These are phyloP conservation scores for Penicillium longicatenatum DNA, from an alignment of 495 filamentous ascomycete genomes.

Conservation along the genomic window DNA sequence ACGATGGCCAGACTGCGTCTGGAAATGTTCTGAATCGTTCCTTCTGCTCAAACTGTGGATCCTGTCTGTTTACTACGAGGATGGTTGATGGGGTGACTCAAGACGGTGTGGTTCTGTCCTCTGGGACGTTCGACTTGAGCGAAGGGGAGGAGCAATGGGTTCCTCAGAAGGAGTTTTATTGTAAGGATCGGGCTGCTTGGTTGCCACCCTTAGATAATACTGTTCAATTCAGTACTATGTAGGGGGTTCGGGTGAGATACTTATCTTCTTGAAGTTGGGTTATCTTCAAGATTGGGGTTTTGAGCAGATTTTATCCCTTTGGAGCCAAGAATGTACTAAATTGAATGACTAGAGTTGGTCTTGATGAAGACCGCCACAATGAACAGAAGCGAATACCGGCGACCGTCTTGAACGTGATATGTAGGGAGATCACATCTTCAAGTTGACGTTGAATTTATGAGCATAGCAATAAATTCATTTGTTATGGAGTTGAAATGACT, in stretches of 20 bases:
- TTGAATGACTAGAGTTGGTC: too few species aligned
- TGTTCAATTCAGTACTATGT: not conserved
- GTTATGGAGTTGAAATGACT: too few species aligned
- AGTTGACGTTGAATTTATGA: too few species aligned
- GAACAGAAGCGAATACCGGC: too few species aligned
- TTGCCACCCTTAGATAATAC: not conserved
- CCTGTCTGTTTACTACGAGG: not conserved
- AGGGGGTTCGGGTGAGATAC: not conserved
- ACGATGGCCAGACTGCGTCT: not conserved
- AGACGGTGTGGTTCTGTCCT: not conserved
- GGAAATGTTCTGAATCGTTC: not conserved
- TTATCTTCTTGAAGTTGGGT: too few species aligned
- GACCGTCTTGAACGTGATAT: too few species aligned
- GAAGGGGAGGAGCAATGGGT: not conserved
- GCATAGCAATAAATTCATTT: too few species aligned
- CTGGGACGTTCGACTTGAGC: not conserved
- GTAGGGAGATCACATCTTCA: too few species aligned
- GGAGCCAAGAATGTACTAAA: too few species aligned
- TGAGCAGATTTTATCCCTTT: too few species aligned
- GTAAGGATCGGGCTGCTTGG: constrained; percentile 1
- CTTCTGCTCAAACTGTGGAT: constrained; percentile 4
- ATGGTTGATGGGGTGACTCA: not conserved
- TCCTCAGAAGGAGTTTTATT: not conserved
- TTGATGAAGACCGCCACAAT: too few species aligned
- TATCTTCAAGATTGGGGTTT: too few species aligned